Conservation (phyloP, 164 flowering plant genomes). For the Santalum album region DNA sequence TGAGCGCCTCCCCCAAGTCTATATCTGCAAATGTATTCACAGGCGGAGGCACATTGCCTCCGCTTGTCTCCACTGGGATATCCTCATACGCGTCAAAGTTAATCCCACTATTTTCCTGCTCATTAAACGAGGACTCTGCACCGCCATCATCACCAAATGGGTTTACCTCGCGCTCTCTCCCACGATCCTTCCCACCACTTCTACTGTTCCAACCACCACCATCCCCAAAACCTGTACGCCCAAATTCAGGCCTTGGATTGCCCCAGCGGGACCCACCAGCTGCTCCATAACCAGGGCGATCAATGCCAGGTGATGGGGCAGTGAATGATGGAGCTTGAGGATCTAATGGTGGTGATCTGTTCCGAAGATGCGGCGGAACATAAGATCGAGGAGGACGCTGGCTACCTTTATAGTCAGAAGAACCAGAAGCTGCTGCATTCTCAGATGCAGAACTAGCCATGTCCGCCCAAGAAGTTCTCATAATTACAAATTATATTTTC, state of each 20-base stretch:
- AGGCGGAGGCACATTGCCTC: slow-evolving; percentile 62
- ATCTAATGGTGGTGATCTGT: slow-evolving; percentile 23
- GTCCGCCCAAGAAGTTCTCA: slow-evolving; percentile 3
- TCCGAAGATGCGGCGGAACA: slow-evolving; percentile 42
- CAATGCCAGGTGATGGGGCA: slow-evolving; percentile 6
- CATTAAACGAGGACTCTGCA: slow-evolving; percentile 22
- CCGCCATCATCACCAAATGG: slow-evolving; percentile 48
- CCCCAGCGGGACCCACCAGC: slow-evolving; percentile 20
- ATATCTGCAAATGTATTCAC: slow-evolving; percentile 70
- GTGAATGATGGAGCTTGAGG: slow-evolving; percentile 15
- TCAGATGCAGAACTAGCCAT: slow-evolving; percentile 20
- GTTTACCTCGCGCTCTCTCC: slow-evolving; percentile 51
- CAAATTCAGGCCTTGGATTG: slow-evolving; percentile 15
- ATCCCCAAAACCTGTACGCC: slow-evolving; percentile 7
- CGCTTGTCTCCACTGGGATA: slow-evolving; percentile 78
- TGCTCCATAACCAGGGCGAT: slow-evolving; percentile 11
- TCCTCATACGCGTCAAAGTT: slow-evolving; percentile 81
- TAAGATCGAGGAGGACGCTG: slow-evolving; percentile 17
- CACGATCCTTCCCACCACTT: slow-evolving; percentile 43
- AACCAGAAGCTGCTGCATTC: slow-evolving; percentile 13
- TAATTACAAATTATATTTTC: background rate
- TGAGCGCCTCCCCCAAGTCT: slow-evolving; percentile 60
- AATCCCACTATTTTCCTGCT: slow-evolving; percentile 54
- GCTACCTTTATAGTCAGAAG: slow-evolving; percentile 7
- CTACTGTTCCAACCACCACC: slow-evolving; percentile 38